Evolutionary conservation across 345 rosid genomes (phyloP).

Genomic region (Limnanthes douglasii): DNA sequence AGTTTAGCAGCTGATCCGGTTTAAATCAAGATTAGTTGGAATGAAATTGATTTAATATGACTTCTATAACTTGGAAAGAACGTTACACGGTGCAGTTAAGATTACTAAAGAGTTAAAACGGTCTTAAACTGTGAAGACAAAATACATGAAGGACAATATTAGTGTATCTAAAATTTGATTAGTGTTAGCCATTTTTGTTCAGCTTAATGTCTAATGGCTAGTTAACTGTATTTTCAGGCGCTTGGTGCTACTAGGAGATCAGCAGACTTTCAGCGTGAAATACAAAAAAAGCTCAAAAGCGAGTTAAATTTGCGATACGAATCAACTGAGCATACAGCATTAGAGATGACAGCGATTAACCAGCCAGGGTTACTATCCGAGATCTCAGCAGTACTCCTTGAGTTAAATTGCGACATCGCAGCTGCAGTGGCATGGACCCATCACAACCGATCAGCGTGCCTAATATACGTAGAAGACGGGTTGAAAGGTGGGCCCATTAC

Average conservation of each 20-base stretch:
- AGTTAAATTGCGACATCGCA: constrained; percentile 54
- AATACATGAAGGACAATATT: no score
- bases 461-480: constrained; percentile 57
- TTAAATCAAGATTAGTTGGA: no score
- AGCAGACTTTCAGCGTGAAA: constrained; percentile 25
- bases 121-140: no score
- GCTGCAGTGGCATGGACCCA: constrained; percentile 80
- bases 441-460: constrained; percentile 47
- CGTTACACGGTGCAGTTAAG: no score
- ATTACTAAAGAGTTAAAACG: no score
- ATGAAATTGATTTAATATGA: no score
- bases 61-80: no score
- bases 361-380: constrained; percentile 79
- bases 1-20: no score
- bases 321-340: constrained; percentile 51
- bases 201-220: background rate
- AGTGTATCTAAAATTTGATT: no score
- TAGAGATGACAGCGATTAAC: constrained; percentile 61
- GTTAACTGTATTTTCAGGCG: constrained; percentile 24
- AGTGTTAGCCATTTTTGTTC: no score
- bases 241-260: constrained; percentile 37
- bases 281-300: constrained; percentile 22
- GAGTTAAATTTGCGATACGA: constrained; percentile 40
- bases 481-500: constrained; percentile 38
- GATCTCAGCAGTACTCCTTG: constrained; percentile 48